phyloP scores from a whole-genome alignment of 805 yeast genomes.

The Suhomyces pyralidae region DNA sequence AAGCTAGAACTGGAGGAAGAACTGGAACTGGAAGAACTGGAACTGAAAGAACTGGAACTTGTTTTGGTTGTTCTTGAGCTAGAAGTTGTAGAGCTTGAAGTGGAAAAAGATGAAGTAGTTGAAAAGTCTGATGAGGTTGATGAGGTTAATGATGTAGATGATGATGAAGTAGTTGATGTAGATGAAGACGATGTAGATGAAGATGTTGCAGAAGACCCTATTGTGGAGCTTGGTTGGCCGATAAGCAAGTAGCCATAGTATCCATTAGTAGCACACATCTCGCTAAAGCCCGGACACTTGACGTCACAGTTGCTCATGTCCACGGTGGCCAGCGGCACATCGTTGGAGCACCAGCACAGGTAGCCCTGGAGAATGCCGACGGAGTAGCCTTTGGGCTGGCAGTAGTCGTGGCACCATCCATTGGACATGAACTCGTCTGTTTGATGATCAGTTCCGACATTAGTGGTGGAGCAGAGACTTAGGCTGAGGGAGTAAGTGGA shows the following conservation, averaged over 20 bases:
- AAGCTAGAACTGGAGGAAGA: neutral
- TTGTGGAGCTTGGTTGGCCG: constrained; percentile 3
- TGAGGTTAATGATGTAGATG: neutral
- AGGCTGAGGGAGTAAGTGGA: constrained; percentile 5
- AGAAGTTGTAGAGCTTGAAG: neutral
- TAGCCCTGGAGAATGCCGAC: constrained; percentile 53
- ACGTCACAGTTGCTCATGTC: constrained; percentile 30
- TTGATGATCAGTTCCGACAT: constrained; percentile 16
- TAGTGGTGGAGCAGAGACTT: constrained; percentile 22
- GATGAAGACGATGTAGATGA: neutral
- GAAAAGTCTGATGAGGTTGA: neutral
- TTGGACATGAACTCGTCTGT: constrained; percentile 36
- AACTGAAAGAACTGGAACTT: neutral
- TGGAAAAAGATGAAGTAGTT: neutral
- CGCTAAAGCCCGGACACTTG: constrained; percentile 45
- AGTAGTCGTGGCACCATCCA: constrained; percentile 51
- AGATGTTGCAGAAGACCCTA: neutral
- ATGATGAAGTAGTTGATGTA: neutral
- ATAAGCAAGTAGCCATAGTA: constrained; percentile 54
- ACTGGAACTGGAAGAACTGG: constrained; percentile 1
- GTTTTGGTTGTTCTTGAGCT: constrained; percentile 10
- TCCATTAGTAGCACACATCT: constrained; percentile 45
- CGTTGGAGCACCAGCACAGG: constrained; percentile 62
- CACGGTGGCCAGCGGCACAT: constrained; percentile 43
- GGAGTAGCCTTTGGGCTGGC: constrained; percentile 41